Conservation (phyloP, 2,329 filamentous ascomycete species). For the Phyllosticta citriasiana region DNA sequence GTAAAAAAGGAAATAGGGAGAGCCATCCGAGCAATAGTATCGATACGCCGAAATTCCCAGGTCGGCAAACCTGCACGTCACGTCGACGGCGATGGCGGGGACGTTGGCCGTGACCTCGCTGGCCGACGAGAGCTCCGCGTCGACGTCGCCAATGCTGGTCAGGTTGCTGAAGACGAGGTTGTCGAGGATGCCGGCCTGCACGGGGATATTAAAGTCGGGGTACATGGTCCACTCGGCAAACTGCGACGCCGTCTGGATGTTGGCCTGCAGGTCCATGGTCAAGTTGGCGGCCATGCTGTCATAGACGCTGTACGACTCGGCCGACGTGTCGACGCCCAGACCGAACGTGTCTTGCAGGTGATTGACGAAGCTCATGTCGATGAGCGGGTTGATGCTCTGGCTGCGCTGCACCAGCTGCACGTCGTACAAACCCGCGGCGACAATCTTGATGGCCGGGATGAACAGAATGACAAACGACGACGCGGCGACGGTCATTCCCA, state of each 20-base stretch:
- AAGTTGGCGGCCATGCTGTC: neutral
- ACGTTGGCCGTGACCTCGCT: neutral
- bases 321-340: neutral
- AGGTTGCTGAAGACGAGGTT: slow-evolving; percentile 8
- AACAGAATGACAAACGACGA: slow-evolving; percentile 2
- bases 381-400: neutral
- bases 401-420: neutral
- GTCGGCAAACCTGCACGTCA: neutral
- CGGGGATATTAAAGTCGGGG: slow-evolving; percentile 1
- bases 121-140: neutral
- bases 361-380: slow-evolving; percentile 2
- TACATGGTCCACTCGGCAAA: slow-evolving; percentile 6
- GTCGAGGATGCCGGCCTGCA: slow-evolving; percentile 1
- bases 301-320: neutral
- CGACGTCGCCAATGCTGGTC: neutral
- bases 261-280: neutral
- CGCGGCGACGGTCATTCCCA: neutral
- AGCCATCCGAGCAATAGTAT: neutral
- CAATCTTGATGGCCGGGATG: slow-evolving; percentile 5
- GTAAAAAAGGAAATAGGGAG: neutral
- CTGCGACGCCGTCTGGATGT: neutral
- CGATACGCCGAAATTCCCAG: neutral
- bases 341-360: slow-evolving; percentile 1
- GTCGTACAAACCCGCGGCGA: slow-evolving; percentile 2
- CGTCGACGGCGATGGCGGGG: neutral